A percentile compares a stretch with the other conserved stretches of the same genome.
Conservation (phyloP, 768 basidiomycete species). For the Pleurotus sapidus region DNA sequence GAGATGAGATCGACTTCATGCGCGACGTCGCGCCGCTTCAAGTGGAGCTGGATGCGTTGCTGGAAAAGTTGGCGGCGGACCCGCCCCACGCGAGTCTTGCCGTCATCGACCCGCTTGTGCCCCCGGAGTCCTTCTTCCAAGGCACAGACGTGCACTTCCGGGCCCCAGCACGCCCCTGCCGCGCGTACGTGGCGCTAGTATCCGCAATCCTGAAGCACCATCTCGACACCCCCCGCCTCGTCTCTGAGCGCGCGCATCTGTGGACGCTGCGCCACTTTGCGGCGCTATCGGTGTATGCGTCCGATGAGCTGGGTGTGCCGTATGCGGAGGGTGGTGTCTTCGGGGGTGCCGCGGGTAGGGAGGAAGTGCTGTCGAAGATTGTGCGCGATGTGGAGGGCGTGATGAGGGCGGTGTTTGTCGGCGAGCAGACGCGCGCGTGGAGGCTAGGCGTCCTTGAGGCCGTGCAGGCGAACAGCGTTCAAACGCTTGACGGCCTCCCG, state of each 20-base stretch:
- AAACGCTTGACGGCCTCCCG: slow-evolving; percentile 8
- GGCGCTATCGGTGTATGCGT: slow-evolving; percentile 56
- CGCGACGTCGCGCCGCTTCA: slow-evolving; percentile 51
- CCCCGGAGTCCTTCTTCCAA: slow-evolving; percentile 31
- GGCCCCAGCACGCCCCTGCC: slow-evolving; percentile 52
- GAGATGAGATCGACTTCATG: slow-evolving; percentile 34
- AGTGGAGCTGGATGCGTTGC: slow-evolving; percentile 43
- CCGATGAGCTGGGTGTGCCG: slow-evolving; percentile 57
- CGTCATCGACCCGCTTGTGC: slow-evolving; percentile 57
- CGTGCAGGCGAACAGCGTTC: background rate
- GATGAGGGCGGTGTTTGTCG: background rate
- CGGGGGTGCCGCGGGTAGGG: background rate
- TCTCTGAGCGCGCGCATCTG: slow-evolving; percentile 41
- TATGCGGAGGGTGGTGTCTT: slow-evolving; percentile 42
- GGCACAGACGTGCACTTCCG: background rate
- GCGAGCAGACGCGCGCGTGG: slow-evolving; percentile 4
- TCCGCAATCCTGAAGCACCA: slow-evolving; percentile 55
- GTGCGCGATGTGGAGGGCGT: slow-evolving; percentile 21
- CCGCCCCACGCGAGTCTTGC: slow-evolving; percentile 54
- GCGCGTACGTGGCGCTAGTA: slow-evolving; percentile 62
- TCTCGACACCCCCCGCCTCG: slow-evolving; percentile 54
- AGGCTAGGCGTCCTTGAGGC: slow-evolving; percentile 6
- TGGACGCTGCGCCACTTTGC: slow-evolving; percentile 74
- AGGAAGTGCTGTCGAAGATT: slow-evolving; percentile 24
- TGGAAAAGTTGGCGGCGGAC: slow-evolving; percentile 40